Conservation (phyloP, 305 asterid species). For the Fraxinus xanthoxyloides region DNA sequence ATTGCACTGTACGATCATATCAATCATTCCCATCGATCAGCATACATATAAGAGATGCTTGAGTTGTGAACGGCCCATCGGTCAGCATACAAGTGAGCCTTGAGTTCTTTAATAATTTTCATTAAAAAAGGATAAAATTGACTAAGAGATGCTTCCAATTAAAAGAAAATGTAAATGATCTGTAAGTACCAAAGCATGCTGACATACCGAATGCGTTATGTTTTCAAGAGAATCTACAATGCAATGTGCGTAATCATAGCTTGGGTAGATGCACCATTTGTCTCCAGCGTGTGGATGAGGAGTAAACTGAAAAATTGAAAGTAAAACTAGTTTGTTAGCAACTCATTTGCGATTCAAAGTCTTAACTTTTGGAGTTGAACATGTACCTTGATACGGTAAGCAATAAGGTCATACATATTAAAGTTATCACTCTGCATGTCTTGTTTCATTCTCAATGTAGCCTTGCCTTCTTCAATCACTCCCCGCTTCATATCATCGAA, state of each 20-base stretch:
- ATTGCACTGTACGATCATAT: not conserved
- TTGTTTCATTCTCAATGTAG: conserved; percentile 94
- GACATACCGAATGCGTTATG: conserved; percentile 85
- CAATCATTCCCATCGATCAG: not conserved
- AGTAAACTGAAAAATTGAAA: conserved; percentile 59
- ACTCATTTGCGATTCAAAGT: conserved; percentile 15
- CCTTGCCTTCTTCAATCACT: conserved; percentile 82
- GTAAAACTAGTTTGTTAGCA: conserved; percentile 15
- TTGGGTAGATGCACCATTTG: conserved; percentile 94
- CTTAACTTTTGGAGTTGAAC: not conserved
- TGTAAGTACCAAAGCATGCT: not conserved
- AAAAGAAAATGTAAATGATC: not conserved
- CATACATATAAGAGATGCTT: not conserved
- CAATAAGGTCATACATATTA: conserved; percentile 93
- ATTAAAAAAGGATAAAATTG: not conserved
- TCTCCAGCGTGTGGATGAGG: conserved; percentile 98
- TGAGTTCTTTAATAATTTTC: not conserved
- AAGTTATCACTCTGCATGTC: conserved; percentile 92
- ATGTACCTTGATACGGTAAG: conserved; percentile 88
- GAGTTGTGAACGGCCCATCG: not conserved
- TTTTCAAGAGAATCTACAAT: conserved; percentile 91
- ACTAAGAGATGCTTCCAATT: conserved; percentile 6
- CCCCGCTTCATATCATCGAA: conserved; percentile 85
- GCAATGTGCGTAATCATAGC: conserved; percentile 93
- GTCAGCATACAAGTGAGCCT: not conserved